A percentile compares a stretch with the other conserved stretches of the same genome.
phyloP scores from a whole-genome alignment of 352 stramenopile species.

The Pseudoperonospora humuli region DNA sequence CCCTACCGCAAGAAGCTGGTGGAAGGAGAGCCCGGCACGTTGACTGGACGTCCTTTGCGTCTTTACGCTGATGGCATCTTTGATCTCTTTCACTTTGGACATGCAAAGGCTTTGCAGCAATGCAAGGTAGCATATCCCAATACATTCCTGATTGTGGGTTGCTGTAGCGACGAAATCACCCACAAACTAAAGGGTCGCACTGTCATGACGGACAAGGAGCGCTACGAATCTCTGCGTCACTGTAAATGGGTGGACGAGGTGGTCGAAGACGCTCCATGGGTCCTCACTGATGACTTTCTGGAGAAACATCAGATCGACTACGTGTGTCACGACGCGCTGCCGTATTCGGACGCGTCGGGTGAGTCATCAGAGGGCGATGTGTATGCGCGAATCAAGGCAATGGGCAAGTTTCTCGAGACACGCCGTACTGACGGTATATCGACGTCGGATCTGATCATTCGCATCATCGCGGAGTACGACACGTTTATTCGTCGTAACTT shows the following conservation, averaged over 20 bases:
- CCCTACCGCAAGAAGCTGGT: constrained; percentile 50
- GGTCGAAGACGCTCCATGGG: constrained; percentile 81
- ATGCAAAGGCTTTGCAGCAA: constrained; percentile 82
- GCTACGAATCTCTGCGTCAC: constrained; percentile 80
- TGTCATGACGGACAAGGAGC: constrained; percentile 83
- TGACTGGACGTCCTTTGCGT: constrained; percentile 66
- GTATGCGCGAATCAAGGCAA: constrained; percentile 81
- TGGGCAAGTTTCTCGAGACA: constrained; percentile 83
- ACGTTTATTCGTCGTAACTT: constrained; percentile 88
- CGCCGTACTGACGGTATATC: constrained; percentile 84
- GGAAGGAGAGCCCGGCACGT: constrained; percentile 61
- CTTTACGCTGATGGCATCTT: constrained; percentile 87
- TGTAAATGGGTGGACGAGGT: constrained; percentile 87
- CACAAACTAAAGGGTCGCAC: constrained; percentile 84
- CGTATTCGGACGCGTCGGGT: constrained; percentile 74
- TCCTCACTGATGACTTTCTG: constrained; percentile 78
- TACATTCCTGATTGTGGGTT: constrained; percentile 78
- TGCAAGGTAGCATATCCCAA: constrained; percentile 85
- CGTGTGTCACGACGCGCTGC: constrained; percentile 83
- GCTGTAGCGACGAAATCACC: constrained; percentile 81
- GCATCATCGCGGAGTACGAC: constrained; percentile 88
- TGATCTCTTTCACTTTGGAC: constrained; percentile 85
- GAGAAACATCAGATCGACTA: constrained; percentile 84
- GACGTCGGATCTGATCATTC: constrained; percentile 86
- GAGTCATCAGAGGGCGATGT: constrained; percentile 69